A percentile compares a stretch with the other conserved stretches of the same genome.
Evolutionary conservation across 1,284 basidiomycete species (phyloP).

Genomic region (Apiotrichum sp.): DNA sequence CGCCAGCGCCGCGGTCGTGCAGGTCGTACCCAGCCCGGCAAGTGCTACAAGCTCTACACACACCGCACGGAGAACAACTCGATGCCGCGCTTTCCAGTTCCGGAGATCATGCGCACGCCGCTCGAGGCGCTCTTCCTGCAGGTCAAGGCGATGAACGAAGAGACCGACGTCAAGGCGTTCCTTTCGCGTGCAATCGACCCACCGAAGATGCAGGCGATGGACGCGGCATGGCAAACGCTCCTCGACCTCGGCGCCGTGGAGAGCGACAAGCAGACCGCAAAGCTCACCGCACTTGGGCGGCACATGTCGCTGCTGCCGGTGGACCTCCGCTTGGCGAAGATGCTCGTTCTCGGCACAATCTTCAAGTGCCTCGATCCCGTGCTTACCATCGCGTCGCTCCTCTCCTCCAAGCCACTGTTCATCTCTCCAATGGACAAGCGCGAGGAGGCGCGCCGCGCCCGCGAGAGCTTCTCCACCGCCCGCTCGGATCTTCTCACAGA

Average conservation of each 20-base stretch:
- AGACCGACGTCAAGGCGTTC: slow-evolving; percentile 69
- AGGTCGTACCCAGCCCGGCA: slow-evolving; percentile 75
- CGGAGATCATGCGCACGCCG: slow-evolving; percentile 85
- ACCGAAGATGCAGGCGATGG: slow-evolving; percentile 68
- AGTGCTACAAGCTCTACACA: slow-evolving; percentile 77
- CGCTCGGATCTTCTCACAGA: slow-evolving; percentile 84
- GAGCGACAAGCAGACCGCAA: slow-evolving; percentile 53
- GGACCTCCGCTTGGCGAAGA: slow-evolving; percentile 87
- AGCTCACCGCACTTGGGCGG: slow-evolving; percentile 73
- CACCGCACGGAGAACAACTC: slow-evolving; percentile 60
- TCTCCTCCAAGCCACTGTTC: slow-evolving; percentile 85
- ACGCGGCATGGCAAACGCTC: slow-evolving; percentile 68
- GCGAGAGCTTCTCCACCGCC: slow-evolving; percentile 59
- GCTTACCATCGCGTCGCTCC: slow-evolving; percentile 71
- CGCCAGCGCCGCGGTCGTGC: slow-evolving; percentile 83
- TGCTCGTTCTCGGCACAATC: slow-evolving; percentile 75
- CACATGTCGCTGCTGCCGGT: slow-evolving; percentile 72
- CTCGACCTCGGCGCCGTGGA: slow-evolving; percentile 73
- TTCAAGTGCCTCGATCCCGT: slow-evolving; percentile 69
- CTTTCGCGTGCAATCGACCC: slow-evolving; percentile 70
- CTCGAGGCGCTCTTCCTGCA: slow-evolving; percentile 75
- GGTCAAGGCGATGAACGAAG: slow-evolving; percentile 73
- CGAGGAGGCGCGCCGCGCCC: slow-evolving; percentile 66
- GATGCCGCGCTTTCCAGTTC: slow-evolving; percentile 69
- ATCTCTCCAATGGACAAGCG: slow-evolving; percentile 71